Base-by-base conservation (phyloP, 2,329 filamentous ascomycete species). In the Fusarium robinianum region DNA sequence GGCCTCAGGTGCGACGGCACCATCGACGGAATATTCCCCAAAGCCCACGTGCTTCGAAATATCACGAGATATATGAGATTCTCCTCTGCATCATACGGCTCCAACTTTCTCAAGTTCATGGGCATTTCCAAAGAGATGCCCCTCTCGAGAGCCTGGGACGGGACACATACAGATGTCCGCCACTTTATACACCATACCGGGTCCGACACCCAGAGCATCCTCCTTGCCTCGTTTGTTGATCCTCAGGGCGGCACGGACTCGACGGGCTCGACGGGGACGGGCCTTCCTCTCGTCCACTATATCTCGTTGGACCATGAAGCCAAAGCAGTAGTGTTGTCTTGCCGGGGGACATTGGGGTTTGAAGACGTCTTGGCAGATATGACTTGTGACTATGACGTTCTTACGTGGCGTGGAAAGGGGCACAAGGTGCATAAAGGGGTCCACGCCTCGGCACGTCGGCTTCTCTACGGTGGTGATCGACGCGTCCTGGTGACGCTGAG, bases 401-500 rank as follows among this genome's bases (percentile, higher is more conserved):
- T 87, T 8, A 50, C 71, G 5, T 85, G 85, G 83, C 76, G 81
- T 44, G 83, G 82, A 11, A 78, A 75, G 45, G 69, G 71, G 1
- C 88, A 86, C 70, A 81, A 84, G 53, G 85, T 88, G 0, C 85
- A 89, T 66, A 88, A 88, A 63, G 85, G 85, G 10, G 83, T 89
- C 41, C 84, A 88, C 61, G 84, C 85, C 1, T 88, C 85, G 2
- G 85, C 85, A 4, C 75, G 79, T 14, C 78, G 85, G 8, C 73
- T 89, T 1, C 69, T 89, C 1, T 84, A 84, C 57, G 84, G 84
- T 7, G 81, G 78, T 32, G 84, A 87, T 34, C 83, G 83, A 1
- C 75, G 80, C 17, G 83, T 89, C 2, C 73, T 89, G 49, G 72
- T 80, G 29, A 87, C 82, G 0, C 76, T 89, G 12, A 79, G 80